These are phyloP conservation scores for Litsea cubeba DNA, from an alignment of 164 flowering plant species.

Conservation along the genomic window DNA sequence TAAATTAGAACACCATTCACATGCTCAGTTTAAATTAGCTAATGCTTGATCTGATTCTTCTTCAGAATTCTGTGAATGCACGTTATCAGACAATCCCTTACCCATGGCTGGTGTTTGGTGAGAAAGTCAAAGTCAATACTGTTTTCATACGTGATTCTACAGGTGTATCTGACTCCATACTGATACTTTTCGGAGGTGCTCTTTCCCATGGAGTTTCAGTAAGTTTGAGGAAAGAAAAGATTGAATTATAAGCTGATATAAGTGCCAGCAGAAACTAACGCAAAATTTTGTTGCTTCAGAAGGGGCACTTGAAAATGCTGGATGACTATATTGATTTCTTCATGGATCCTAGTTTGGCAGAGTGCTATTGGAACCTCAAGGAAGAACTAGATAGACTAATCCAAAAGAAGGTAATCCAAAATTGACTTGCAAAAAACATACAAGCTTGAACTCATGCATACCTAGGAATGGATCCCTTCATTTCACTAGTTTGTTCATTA, in stretches of 20 bases:
- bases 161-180: conserved; percentile 87
- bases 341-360: conserved; percentile 87
- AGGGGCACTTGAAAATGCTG: conserved; percentile 91
- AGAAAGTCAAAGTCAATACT: conserved; percentile 91
- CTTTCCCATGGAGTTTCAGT: conserved; percentile 63
- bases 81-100: conserved; percentile 89
- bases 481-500: too few species aligned
- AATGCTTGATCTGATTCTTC: conserved; percentile 10
- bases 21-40: not conserved
- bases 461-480: too few species aligned
- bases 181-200: conserved; percentile 90
- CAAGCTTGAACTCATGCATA: too few species aligned
- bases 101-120: conserved; percentile 97
- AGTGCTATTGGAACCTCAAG: conserved; percentile 73
- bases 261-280: conserved; percentile 1
- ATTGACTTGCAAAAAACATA: too few species aligned
- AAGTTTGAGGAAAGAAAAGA: conserved; percentile 11
- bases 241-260: not conserved
- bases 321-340: conserved; percentile 86
- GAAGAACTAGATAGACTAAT: conserved; percentile 72
- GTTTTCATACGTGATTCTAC: conserved; percentile 96
- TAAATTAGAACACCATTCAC: not conserved
- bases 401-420: conserved; percentile 60
- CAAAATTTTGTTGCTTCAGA: conserved; percentile 34
- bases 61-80: conserved; percentile 95